Evolutionary conservation across 192 early-diverging fungal species (phyloP), one percentile per base, ranked within the genome.

Genomic region (Diversispora eburnea): DNA sequence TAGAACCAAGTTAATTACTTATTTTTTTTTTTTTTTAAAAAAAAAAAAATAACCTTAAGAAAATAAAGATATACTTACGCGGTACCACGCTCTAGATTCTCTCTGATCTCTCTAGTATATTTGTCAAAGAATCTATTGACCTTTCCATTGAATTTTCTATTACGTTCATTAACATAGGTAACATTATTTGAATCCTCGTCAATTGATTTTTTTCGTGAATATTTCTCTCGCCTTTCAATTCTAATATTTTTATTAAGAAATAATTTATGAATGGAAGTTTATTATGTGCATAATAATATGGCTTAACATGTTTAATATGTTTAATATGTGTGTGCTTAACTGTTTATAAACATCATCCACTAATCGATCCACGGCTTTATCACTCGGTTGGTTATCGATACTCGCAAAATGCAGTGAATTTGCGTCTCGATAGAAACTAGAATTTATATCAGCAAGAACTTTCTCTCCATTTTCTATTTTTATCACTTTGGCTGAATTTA

Each of bases 91-190:
- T 95, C 93, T 73, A 94, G 87, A 71, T 86, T 92, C 61, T 91
- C 97, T 41, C 89, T 89, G 54, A 98, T 96, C 72, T 98, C 96
- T 66, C 89, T 88, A 12, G 96, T 98, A 77, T 97, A 88, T 77
- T 94, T 94, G 77, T 98, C 97, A 69, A 94, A 99, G 39, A 94
- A 94, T 42, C 96, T 79, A 57, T 92, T 78, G 81, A 99, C 93
- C 86, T 98, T 98, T 76, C 93, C 92, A 88, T 98, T 98, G 81
- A 99, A 98, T 19, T 87, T 82, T 68, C 91, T 92, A 78, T 99
- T 99, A 77, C 92, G 85, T 51, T 99, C 95, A 76, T 98, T 98
- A 83, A 99, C 98, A 81, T 94, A 98, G 12, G 95, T 93, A 69
- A 94, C 92, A 59, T 93, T 92, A 59, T 93, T 92, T 65, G 95